Evolutionary conservation across 371 early-diverging fungal genomes (phyloP), one percentile per base, ranked within the genome.

Genomic region (Mortierella sp.): DNA sequence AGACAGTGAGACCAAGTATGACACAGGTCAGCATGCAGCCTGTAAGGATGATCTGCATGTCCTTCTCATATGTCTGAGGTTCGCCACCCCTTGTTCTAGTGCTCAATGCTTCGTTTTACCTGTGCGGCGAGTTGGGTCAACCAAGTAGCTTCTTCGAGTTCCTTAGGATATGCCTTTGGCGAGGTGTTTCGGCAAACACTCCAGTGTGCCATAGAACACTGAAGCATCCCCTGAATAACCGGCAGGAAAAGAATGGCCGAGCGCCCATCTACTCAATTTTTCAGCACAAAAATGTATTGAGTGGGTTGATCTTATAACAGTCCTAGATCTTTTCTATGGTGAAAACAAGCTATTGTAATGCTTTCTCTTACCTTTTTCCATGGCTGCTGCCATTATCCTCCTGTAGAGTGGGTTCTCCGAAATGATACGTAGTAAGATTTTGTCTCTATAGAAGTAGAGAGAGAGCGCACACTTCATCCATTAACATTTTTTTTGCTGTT

Each of bases 181-280:
- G 66, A 57, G 9, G 51, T 43, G 21, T 70, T 80, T 58, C 74
- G 73, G 71, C 80, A 80, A 14, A 56, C 67, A 25, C 50, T 70
- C 80, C 80, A 80, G 45, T 80, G 80, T 15, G 70, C 74, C 51
- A 80, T 70, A 7, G 63, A 60, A 45, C 74, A 80, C 16, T 68
- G 67, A 55, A 80, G 62, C 80, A 80, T 80, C 1, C 57, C 70
- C 57, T 74, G 70, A 50, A 80, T 70, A 9, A 70, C 64, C 5
- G 80, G 74, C 47, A 70, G 43, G 37, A 74, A 80, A 1, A 74
- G 23, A 5, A 64, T 46, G 1, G 68, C 80, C 15, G 68, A 68
- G 4, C 57, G 28, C 66, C 67, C 26, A 19, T 70, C 74, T 60
- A 57, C 57, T 58, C 12, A 2, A 50, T 23, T 37, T 37, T 37